Conservation (phyloP, 202 grass and related monocot genomes). For the Carex sylvatica region DNA sequence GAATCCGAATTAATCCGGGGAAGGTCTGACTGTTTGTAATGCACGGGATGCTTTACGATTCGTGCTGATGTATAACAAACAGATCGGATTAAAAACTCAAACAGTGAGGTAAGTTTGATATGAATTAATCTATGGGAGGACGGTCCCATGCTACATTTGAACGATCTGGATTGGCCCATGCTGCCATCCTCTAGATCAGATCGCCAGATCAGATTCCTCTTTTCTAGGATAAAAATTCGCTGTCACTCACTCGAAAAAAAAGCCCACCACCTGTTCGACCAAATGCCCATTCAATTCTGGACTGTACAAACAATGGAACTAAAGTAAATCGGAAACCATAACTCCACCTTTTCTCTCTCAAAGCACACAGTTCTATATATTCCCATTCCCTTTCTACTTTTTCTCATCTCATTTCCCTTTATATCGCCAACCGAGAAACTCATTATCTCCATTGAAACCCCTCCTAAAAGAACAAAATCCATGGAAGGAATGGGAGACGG, state of each 20-base stretch:
- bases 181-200: neutral
- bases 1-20: too few species aligned
- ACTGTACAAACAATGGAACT: too few species aligned
- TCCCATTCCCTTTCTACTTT: neutral
- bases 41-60: too few species aligned
- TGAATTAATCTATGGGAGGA: too few species aligned
- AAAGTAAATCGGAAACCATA: neutral
- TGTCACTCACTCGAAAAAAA: neutral
- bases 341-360: neutral
- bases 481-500: conserved; percentile 18
- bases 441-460: neutral
- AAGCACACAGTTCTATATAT: too few species aligned
- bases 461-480: neutral
- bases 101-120: too few species aligned
- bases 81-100: too few species aligned
- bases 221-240: neutral
- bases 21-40: too few species aligned
- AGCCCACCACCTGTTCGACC: neutral
- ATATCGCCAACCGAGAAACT: neutral
- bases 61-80: too few species aligned
- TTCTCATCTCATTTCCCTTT: neutral
- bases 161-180: too few species aligned
- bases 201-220: neutral
- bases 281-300: neutral
- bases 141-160: too few species aligned